Evolutionary conservation across 2,329 filamentous ascomycete species (phyloP).

Genomic region (Beauveria asiatica): DNA sequence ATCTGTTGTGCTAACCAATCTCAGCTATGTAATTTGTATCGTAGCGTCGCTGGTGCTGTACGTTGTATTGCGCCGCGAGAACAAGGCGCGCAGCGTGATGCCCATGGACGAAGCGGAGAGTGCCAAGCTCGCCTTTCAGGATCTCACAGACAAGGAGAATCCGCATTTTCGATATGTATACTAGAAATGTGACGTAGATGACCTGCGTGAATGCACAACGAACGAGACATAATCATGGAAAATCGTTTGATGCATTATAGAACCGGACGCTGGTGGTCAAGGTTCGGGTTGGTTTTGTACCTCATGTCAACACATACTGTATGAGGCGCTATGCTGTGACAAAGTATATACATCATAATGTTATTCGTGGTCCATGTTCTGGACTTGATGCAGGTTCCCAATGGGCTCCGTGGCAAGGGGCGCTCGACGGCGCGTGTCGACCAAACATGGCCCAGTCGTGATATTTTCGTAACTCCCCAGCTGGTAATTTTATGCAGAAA

Average conservation of each 20-base stretch:
- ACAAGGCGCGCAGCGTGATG: slow-evolving; percentile 36
- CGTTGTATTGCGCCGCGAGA: slow-evolving; percentile 50
- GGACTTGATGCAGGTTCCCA: background rate
- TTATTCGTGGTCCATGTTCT: background rate
- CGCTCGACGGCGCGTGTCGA: too few species aligned
- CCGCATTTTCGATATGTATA: slow-evolving; percentile 54
- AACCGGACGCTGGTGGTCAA: background rate
- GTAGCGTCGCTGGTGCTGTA: slow-evolving; percentile 47
- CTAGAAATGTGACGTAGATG: background rate
- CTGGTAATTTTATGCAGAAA: background rate
- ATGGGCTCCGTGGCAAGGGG: background rate
- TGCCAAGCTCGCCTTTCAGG: slow-evolving; percentile 56
- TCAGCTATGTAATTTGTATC: slow-evolving; percentile 61
- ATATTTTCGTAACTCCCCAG: background rate
- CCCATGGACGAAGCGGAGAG: slow-evolving; percentile 50
- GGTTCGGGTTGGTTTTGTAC: background rate
- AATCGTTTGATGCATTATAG: background rate
- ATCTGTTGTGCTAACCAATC: slow-evolving; percentile 11
- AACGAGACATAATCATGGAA: background rate
- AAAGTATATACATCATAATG: background rate
- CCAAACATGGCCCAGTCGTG: too few species aligned
- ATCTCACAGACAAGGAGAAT: slow-evolving; percentile 62
- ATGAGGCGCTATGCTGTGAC: background rate
- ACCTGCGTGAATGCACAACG: background rate
- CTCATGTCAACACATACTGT: background rate